Conservation (phyloP, 2,329 filamentous ascomycete genomes). For the Penicillium brevicompactum region DNA sequence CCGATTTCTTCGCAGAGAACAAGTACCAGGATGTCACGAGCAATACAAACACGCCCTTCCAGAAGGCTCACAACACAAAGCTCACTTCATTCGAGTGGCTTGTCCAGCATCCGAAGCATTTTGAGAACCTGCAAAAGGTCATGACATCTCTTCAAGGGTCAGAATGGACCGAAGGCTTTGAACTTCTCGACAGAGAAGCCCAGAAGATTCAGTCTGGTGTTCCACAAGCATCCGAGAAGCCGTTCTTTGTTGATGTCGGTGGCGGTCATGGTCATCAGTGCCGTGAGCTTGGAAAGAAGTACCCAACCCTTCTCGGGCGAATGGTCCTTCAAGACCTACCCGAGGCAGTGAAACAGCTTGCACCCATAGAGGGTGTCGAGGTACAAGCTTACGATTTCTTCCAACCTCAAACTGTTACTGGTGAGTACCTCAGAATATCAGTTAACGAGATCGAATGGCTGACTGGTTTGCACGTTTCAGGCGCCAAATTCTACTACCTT, state of each 20-base stretch:
- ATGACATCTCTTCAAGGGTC: conserved; percentile 27
- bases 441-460: not conserved
- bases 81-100: conserved; percentile 33
- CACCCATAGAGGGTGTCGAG: conserved; percentile 31
- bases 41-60: conserved; percentile 30
- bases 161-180: conserved; percentile 25
- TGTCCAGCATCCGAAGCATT: conserved; percentile 27
- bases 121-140: conserved; percentile 22
- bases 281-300: conserved; percentile 32
- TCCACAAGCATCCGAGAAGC: conserved; percentile 14
- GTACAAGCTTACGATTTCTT: conserved; percentile 20
- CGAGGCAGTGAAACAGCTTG: conserved; percentile 29
- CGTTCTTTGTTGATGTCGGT: conserved; percentile 46
- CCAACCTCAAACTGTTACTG: conserved; percentile 26
- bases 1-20: conserved; percentile 32
- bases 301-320: conserved; percentile 34
- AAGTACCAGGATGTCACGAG: conserved; percentile 30
- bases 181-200: conserved; percentile 19
- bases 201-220: conserved; percentile 4
- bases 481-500: conserved; percentile 32
- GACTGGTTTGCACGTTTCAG: conserved; percentile 8
- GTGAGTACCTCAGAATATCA: conserved; percentile 7
- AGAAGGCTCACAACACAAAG: conserved; percentile 32
- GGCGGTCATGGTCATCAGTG: conserved; percentile 46
- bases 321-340: conserved; percentile 47